Evolutionary conservation across 192 early-diverging fungal genomes (phyloP), one percentile per base, ranked within the genome.

Genomic region (Geranomyces variabilis): DNA sequence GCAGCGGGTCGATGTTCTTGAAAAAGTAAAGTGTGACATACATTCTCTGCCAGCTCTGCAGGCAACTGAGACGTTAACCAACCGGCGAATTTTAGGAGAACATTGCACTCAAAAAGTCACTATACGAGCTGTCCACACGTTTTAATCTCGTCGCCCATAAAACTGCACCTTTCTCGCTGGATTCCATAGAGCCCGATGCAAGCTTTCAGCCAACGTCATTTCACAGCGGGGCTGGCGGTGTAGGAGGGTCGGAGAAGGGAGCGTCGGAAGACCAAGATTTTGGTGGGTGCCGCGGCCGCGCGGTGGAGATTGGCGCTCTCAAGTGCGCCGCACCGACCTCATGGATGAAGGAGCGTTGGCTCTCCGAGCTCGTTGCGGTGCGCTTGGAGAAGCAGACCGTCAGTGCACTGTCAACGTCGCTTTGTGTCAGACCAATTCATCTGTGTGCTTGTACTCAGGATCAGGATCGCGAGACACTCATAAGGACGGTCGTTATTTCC

Each of bases 71-170:
- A 10, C 10, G 3, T 10, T 41, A 10, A 41, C 36, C 3, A 26
- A 8, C 30, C 36, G 36, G 36, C 36, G 28, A 24, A 61, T 74
- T 73, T 26, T 14, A 90, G 66, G 93, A 95, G 74, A 95, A 93
- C 74, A 83, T 80, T 36, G 83, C 86, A 12, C 80, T 95, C 22
- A 95, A 95, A 62, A 93, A 93, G 73, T 89, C 87, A 10, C 84
- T 95, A 31, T 93, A 88, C 67, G 92, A 95, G 33, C 81, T 95
- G 41, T 92, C 91, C 0, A 83, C 83, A 22, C 77, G 85, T 22
- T 95, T 90, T 77, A 88, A 89, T 9, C 46, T 66, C 12, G 29
- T 77, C 10, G 66, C 72, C 10, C 79, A 80, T 59, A 76, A 70
- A 48, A 44, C 77, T 29, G 45, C 76, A 14, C 75, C 84, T 41